A percentile compares a stretch with the other conserved stretches of the same genome.
Conservation (phyloP, 495 filamentous ascomycete species). For the Penicillium alfredii region DNA sequence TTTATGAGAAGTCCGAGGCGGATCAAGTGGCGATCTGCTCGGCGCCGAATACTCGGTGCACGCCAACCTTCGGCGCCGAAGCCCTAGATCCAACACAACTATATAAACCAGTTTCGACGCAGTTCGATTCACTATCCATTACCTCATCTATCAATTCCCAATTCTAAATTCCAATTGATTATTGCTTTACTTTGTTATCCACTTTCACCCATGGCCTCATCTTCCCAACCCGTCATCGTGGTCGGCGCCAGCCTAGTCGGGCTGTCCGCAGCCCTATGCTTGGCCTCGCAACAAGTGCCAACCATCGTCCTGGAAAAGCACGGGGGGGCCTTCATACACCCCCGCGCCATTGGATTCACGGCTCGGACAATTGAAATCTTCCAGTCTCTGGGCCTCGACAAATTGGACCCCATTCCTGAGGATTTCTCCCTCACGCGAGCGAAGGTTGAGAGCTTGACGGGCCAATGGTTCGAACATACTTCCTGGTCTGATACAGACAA, state of each 20-base stretch:
- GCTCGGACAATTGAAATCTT: conserved; percentile 34
- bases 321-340: conserved; percentile 20
- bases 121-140: not conserved
- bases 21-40: too few species aligned
- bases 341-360: conserved; percentile 30
- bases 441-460: conserved; percentile 25
- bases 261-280: conserved; percentile 25
- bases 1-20: too few species aligned
- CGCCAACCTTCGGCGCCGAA: not conserved
- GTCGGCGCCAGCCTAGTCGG: conserved; percentile 31
- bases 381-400: conserved; percentile 21
- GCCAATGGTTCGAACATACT: conserved; percentile 21
- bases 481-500: conserved; percentile 21
- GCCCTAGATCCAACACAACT: too few species aligned
- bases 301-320: conserved; percentile 31
- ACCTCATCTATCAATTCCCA: not conserved
- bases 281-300: conserved; percentile 18
- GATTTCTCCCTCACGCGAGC: conserved; percentile 21
- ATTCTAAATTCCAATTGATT: not conserved
- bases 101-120: not conserved
- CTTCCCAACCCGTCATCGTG: conserved; percentile 18
- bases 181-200: too few species aligned
- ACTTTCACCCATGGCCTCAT: not conserved
- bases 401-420: conserved; percentile 17
- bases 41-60: too few species aligned